phyloP scores from a whole-genome alignment of 192 early-diverging fungal species.

The Entomortierella lignicola region DNA sequence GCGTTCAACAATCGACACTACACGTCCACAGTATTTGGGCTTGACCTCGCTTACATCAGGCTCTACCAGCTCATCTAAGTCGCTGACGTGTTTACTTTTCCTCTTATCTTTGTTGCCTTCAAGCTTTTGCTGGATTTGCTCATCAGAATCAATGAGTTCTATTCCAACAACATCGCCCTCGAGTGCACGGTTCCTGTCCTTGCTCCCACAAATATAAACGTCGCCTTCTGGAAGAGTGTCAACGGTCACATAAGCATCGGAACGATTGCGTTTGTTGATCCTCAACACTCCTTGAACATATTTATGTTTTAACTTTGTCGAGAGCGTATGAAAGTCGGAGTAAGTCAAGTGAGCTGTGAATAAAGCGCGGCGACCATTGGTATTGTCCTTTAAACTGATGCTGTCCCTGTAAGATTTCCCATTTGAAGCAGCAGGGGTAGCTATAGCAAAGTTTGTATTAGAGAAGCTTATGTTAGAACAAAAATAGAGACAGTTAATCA shows the following conservation, averaged over 20 bases:
- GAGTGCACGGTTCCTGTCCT: slow-evolving; percentile 83
- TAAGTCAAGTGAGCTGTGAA: slow-evolving; percentile 69
- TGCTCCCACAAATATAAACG: slow-evolving; percentile 81
- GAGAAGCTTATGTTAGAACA: neutral
- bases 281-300: slow-evolving; percentile 83
- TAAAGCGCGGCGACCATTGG: slow-evolving; percentile 62
- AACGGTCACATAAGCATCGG: slow-evolving; percentile 89
- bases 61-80: slow-evolving; percentile 58
- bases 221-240: slow-evolving; percentile 77
- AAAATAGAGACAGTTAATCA: too few species aligned
- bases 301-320: slow-evolving; percentile 56
- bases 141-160: slow-evolving; percentile 74
- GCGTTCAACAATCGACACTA: slow-evolving; percentile 68
- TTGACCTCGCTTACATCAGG: slow-evolving; percentile 64
- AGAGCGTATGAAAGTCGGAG: slow-evolving; percentile 61
- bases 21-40: slow-evolving; percentile 67
- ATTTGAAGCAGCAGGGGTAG: slow-evolving; percentile 52
- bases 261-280: slow-evolving; percentile 86
- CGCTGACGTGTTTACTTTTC: slow-evolving; percentile 58
- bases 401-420: slow-evolving; percentile 61
- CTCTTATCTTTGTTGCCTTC: slow-evolving; percentile 69
- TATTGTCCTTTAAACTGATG: slow-evolving; percentile 58
- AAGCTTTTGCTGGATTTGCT: slow-evolving; percentile 66
- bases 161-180: slow-evolving; percentile 90
- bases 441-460: slow-evolving; percentile 11